phyloP scores from a whole-genome alignment of 2,329 filamentous ascomycete species.

The Aspergillus fijiensis region DNA sequence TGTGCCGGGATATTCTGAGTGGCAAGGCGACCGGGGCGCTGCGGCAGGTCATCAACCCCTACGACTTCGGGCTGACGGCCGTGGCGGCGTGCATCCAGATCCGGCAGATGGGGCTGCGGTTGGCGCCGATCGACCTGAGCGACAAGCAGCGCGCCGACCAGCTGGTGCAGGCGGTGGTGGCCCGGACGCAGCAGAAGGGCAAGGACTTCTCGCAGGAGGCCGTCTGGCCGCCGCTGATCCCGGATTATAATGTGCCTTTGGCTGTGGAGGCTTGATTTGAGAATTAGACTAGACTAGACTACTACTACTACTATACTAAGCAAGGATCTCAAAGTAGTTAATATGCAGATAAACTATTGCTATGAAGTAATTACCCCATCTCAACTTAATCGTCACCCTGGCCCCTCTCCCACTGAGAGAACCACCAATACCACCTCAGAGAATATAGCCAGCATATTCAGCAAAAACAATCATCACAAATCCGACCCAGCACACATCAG shows the following conservation, averaged over 20 bases:
- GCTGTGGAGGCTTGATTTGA: neutral
- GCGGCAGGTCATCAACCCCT: slow-evolving; percentile 48
- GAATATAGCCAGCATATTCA: too few relatives aligned
- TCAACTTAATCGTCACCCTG: too few relatives aligned
- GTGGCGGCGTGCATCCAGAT: slow-evolving; percentile 54
- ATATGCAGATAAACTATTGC: too few relatives aligned
- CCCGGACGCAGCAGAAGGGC: neutral
- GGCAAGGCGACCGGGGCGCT: slow-evolving; percentile 51
- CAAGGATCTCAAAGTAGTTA: too few relatives aligned
- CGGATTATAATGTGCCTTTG: neutral
- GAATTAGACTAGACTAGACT: neutral
- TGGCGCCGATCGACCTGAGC: slow-evolving; percentile 55
- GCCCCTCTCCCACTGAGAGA: too few relatives aligned
- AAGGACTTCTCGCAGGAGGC: neutral
- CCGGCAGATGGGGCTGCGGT: slow-evolving; percentile 53
- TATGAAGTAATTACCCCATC: too few relatives aligned
- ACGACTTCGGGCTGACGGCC: slow-evolving; percentile 53
- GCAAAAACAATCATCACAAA: too few relatives aligned
- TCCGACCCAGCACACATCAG: too few relatives aligned
- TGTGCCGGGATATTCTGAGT: slow-evolving; percentile 30
- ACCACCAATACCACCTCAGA: too few relatives aligned
- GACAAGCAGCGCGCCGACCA: slow-evolving; percentile 48
- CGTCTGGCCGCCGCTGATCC: neutral
- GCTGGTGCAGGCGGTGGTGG: slow-evolving; percentile 40
- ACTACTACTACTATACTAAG: too few relatives aligned